Base-by-base conservation (phyloP, 768 basidiomycete species). In the Auriculariales sp. region DNA sequence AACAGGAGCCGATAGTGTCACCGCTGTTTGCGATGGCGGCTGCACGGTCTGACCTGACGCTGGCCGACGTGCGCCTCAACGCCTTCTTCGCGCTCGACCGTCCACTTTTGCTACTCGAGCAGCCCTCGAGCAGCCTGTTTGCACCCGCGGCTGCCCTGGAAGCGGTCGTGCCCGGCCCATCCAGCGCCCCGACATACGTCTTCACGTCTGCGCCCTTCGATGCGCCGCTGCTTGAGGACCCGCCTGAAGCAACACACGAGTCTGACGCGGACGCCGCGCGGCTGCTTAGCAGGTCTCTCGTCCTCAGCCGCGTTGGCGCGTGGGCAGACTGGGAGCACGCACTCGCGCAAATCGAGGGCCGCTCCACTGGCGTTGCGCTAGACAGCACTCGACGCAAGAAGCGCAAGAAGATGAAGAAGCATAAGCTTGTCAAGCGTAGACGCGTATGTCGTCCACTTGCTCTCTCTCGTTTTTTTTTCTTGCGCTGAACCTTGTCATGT, bases 81-180 rank as follows among this genome's bases (percentile, higher is more conserved):
- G 42, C 49, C 34, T 54, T 55, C 47, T 55, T 55, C 35, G 50
- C 54, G 31, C 54, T 49, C 14, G 48, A 54, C 28, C 44, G 54
- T 22, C 54, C 54, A 12, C 29, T 55, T 27, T 36, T 55, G 14
- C 54, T 55, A 29, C 53, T 55, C 27, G 28, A 36, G 24, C 49
- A 54, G 29, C 42, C 54, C 3, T 19, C 48, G 14, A 19, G 22
- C 28, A 17, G 46, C 14, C 52, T 54, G n/a, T 54, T 54, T 45
- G 35, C 46, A 19, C 28, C 53, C 3, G 12, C 46, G 11, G n/a
- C n/a, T n/a, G n/a, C n/a, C n/a, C n/a, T n/a, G n/a, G n/a, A n/a
- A n/a, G n/a, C n/a, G n/a, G n/a, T n/a, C n/a, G n/a, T n/a, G n/a
- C 47, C 33, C 3, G 19, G 46, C 22, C 39, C 39, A 7, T 9